Evolutionary conservation across 2,329 filamentous ascomycete genomes (phyloP), one percentile per base, ranked within the genome.

Genomic region (Piedraia hortae): DNA sequence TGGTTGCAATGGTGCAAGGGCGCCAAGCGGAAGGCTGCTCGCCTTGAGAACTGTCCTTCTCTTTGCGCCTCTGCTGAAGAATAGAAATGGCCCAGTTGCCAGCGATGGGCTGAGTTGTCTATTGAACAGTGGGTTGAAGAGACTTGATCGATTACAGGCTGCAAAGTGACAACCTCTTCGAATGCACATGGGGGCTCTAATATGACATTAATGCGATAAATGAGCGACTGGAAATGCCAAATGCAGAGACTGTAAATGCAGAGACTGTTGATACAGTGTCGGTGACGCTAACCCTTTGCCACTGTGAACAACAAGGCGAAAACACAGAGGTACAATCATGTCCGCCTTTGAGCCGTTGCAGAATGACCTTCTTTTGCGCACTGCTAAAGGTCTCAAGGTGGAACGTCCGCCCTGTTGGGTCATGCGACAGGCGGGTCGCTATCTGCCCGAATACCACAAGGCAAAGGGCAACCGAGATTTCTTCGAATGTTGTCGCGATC

Each of bases 381-480:
- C 82, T 35, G 85, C 85, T 33, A 64, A 72, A 59, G 85, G 82
- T 45, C 61, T 91, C 50, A 67, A 67, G 44, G 74, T 93, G 33
- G 78, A 91, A 49, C 67, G 85, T 32, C 73, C 85, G 29, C 85
- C 85, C 26, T 75, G 88, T 56, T 97, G 85, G 85, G 78, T 97
- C 44, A 97, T 97, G 85, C 73, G 85, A 49, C 85, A 97, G 65
- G 85, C 85, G 41, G 85, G 85, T 28, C 72, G 85, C 37, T 97
- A 97, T 46, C 72, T 97, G 11, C 85, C 82, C 31, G 85, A 97
- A 48, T 97, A 97, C 47, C 85, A 97, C 45, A 62, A 89, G 51
- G 82, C 73, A 28, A 97, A 97, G 51, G 82, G 71, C 34, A 59
- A 50, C 24, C 64, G 70, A 32, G 85, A 97, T 52, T 97, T 97